Conservation (phyloP, 1,284 basidiomycete species). For the Somion occarium region DNA sequence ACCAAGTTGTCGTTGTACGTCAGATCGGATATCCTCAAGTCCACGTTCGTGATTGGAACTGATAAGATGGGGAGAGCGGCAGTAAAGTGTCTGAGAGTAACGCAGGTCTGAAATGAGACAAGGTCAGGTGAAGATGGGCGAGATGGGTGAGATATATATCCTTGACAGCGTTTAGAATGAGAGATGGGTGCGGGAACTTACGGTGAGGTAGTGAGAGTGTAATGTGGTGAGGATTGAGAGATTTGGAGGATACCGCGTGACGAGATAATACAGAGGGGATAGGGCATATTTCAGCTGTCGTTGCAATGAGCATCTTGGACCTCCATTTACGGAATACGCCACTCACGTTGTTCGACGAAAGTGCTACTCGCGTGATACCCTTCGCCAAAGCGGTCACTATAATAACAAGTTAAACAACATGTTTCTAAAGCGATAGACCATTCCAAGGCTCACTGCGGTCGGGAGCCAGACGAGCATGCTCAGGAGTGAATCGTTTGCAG, state of each 20-base stretch:
- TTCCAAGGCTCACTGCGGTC: slow-evolving; percentile 50
- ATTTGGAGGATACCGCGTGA: slow-evolving; percentile 55
- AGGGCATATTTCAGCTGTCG: slow-evolving; percentile 41
- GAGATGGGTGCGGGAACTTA: slow-evolving; percentile 14
- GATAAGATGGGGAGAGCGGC: slow-evolving; percentile 53
- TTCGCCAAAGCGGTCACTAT: slow-evolving; percentile 32
- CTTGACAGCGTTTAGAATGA: not conserved
- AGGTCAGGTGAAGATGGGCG: slow-evolving; percentile 6
- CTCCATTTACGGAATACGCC: not conserved
- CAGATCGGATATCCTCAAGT: slow-evolving; percentile 49
- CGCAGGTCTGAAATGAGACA: slow-evolving; percentile 29
- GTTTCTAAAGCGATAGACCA: not conserved
- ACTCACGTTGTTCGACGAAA: not conserved
- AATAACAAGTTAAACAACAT: slow-evolving; percentile 8
- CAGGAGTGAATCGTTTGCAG: slow-evolving; percentile 51
- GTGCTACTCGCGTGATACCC: slow-evolving; percentile 23
- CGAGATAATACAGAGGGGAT: slow-evolving; percentile 50
- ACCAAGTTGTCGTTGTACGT: slow-evolving; percentile 70
- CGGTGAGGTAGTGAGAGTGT: slow-evolving; percentile 50
- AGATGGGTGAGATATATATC: not conserved
- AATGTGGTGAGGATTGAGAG: slow-evolving; percentile 60
- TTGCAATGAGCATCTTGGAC: not conserved
- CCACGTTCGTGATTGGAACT: slow-evolving; percentile 55
- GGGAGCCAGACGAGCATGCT: slow-evolving; percentile 57
- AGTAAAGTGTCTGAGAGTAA: slow-evolving; percentile 45